These are phyloP conservation scores for Knoxia roxburghii DNA, from an alignment of 257 asterid species.

Conservation along the genomic window DNA sequence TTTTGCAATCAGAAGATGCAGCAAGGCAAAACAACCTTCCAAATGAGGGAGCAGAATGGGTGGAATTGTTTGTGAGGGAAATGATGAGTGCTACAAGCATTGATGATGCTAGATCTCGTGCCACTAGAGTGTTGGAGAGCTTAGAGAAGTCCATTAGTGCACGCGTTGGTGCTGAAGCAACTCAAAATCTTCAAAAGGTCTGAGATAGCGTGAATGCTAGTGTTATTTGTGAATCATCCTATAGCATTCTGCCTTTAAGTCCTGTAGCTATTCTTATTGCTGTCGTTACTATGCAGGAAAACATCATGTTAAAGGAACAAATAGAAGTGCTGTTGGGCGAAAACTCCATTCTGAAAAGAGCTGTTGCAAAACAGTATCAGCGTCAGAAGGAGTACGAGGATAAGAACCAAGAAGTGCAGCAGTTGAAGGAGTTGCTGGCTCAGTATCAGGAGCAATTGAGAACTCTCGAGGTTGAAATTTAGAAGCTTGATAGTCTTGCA, in stretches of 20 bases:
- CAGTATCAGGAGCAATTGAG: slow-evolving; percentile 67
- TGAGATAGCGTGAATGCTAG: slow-evolving; percentile 4
- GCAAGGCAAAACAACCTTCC: slow-evolving; percentile 37
- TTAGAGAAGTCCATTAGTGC: slow-evolving; percentile 61
- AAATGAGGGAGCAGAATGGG: slow-evolving; percentile 75
- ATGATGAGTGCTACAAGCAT: slow-evolving; percentile 63
- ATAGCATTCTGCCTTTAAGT: not conserved
- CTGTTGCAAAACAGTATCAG: slow-evolving; percentile 72
- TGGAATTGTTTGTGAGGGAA: slow-evolving; percentile 64
- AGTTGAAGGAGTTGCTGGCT: slow-evolving; percentile 59
- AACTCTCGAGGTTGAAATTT: slow-evolving; percentile 57
- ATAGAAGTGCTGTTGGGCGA: slow-evolving; percentile 45
- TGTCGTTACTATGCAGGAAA: slow-evolving; percentile 41
- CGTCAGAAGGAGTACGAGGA: slow-evolving; percentile 74
- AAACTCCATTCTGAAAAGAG: slow-evolving; percentile 69
- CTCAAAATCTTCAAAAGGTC: slow-evolving; percentile 60
- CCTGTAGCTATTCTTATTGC: not conserved
- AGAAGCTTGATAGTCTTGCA: not conserved
- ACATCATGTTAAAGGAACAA: slow-evolving; percentile 65
- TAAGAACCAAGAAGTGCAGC: slow-evolving; percentile 57
- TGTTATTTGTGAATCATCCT: not conserved
- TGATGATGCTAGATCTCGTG: slow-evolving; percentile 70
- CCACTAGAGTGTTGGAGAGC: slow-evolving; percentile 48
- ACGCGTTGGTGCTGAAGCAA: slow-evolving; percentile 37
- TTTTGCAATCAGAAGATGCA: slow-evolving; percentile 31